Percentiles rank a stretch among this genome's conserved stretches.
Evolutionary conservation across 1,284 basidiomycete genomes (phyloP).

Genomic region (Inonotus obliquus): DNA sequence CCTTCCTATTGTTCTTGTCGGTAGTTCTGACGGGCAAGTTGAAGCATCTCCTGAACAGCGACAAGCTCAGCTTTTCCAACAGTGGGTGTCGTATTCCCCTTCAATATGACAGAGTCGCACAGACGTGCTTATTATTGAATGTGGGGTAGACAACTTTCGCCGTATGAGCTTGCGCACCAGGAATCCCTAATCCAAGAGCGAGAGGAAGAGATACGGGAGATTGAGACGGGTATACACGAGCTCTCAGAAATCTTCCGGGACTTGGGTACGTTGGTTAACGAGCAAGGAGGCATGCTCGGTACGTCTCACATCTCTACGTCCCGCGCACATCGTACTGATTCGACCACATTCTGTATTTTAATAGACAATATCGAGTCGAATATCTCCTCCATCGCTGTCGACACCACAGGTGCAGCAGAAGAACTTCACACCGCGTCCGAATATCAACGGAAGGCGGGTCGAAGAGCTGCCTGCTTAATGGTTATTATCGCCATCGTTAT

Average conservation of each 20-base stretch:
- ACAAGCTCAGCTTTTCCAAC: conserved; percentile 69
- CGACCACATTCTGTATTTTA: background rate
- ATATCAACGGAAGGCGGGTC: conserved; percentile 93
- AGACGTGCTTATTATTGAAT: background rate
- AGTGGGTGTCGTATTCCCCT: conserved; percentile 20
- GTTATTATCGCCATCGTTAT: conserved; percentile 85
- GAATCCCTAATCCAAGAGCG: conserved; percentile 95
- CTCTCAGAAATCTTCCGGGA: conserved; percentile 97
- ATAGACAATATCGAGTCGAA: conserved; percentile 97
- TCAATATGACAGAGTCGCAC: background rate
- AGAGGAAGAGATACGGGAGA: conserved; percentile 93
- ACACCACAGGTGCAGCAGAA: conserved; percentile 81
- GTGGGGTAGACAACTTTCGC: conserved; percentile 57
- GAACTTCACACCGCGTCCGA: conserved; percentile 89
- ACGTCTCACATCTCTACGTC: conserved; percentile 27
- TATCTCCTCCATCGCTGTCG: conserved; percentile 80
- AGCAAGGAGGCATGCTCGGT: conserved; percentile 96
- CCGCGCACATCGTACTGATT: background rate
- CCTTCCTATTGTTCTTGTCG: background rate
- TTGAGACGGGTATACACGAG: conserved; percentile 96
- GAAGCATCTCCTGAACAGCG: conserved; percentile 46
- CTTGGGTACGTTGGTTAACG: conserved; percentile 89
- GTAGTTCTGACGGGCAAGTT: conserved; percentile 32
- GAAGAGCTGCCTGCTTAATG: conserved; percentile 86
- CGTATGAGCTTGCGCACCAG: conserved; percentile 93